Percentiles rank a stretch among this genome's conserved stretches.
These are phyloP conservation scores for Yarrowia galli DNA, from an alignment of 1,139 yeast species.

Conservation along the genomic window DNA sequence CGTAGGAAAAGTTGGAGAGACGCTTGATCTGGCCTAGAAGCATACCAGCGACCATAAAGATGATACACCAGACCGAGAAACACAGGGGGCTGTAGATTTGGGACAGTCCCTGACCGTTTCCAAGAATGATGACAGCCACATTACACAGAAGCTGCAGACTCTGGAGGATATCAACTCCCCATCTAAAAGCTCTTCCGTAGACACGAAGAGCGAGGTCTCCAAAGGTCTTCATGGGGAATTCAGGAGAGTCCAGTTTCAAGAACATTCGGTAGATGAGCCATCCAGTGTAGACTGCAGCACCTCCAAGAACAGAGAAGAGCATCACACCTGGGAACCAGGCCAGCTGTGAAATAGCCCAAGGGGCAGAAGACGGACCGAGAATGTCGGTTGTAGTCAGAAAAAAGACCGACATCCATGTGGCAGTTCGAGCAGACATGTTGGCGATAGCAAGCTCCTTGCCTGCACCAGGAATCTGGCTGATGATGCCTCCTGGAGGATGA, in stretches of 20 bases:
- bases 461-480: slow-evolving; percentile 19
- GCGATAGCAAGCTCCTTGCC: slow-evolving; percentile 21
- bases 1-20: slow-evolving; percentile 49
- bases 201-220: slow-evolving; percentile 52
- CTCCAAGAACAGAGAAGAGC: slow-evolving; percentile 52
- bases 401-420: slow-evolving; percentile 51
- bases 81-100: slow-evolving; percentile 51
- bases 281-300: slow-evolving; percentile 53
- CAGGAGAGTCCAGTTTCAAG: slow-evolving; percentile 50
- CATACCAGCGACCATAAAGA: slow-evolving; percentile 54
- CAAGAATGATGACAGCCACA: slow-evolving; percentile 52
- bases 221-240: slow-evolving; percentile 53
- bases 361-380: slow-evolving; percentile 54
- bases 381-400: slow-evolving; percentile 55
- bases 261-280: slow-evolving; percentile 41
- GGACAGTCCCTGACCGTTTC: slow-evolving; percentile 53
- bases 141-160: slow-evolving; percentile 52
- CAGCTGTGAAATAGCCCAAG: slow-evolving; percentile 53
- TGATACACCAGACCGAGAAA: slow-evolving; percentile 52
- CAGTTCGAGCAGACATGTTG: slow-evolving; percentile 44
- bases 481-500: background rate
- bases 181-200: slow-evolving; percentile 48
- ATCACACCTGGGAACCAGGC: slow-evolving; percentile 55
- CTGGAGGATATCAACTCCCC: slow-evolving; percentile 50
- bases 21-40: slow-evolving; percentile 53